These are phyloP conservation scores for Striga hermonthica DNA, from an alignment of 305 asterid species.

Conservation along the genomic window DNA sequence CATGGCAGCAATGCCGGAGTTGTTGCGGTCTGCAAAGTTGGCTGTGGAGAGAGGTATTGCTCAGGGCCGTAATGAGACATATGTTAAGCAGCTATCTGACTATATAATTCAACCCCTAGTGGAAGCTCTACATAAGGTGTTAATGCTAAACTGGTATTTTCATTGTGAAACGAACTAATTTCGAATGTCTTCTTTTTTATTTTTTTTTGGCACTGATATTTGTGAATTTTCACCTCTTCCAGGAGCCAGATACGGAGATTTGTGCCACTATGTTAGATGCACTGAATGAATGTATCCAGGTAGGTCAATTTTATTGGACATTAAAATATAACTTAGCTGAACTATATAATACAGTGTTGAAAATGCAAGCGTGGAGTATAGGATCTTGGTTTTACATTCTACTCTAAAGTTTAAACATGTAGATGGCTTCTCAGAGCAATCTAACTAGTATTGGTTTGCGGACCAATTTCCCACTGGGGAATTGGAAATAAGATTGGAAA, in stretches of 20 bases:
- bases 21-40: slow-evolving; percentile 81
- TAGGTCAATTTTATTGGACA: slow-evolving; percentile 31
- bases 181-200: slow-evolving; percentile 1
- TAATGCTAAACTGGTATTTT: slow-evolving; percentile 7
- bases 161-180: neutral
- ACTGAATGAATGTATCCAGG: slow-evolving; percentile 82
- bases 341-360: neutral
- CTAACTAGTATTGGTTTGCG: neutral
- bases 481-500: neutral
- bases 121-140: slow-evolving; percentile 94
- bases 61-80: slow-evolving; percentile 89
- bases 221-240: slow-evolving; percentile 31
- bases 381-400: neutral
- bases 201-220: slow-evolving; percentile 26
- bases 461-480: neutral
- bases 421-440: neutral
- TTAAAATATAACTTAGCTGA: neutral
- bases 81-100: slow-evolving; percentile 88
- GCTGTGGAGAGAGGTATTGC: slow-evolving; percentile 95
- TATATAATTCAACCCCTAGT: slow-evolving; percentile 84
- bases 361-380: neutral
- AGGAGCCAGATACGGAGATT: slow-evolving; percentile 93
- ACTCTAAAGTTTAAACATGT: neutral
- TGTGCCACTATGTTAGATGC: slow-evolving; percentile 85
- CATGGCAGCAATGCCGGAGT: slow-evolving; percentile 90